These are phyloP conservation scores for Trichocladium antarcticum DNA, from an alignment of 495 filamentous ascomycete genomes.

Conservation along the genomic window DNA sequence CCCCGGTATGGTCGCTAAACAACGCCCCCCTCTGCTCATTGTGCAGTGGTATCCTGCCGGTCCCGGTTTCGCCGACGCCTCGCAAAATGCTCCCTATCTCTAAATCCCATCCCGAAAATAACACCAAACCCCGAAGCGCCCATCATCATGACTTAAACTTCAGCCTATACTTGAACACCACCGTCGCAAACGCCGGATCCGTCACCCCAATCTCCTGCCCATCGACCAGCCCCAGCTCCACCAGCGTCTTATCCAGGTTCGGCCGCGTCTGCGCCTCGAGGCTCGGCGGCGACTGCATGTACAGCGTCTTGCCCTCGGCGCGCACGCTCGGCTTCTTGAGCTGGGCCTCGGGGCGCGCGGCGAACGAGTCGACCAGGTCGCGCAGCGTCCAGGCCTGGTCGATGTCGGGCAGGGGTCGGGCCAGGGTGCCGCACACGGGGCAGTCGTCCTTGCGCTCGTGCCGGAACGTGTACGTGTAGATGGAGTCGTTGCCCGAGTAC, in stretches of 20 bases:
- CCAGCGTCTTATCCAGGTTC: slow-evolving; percentile 65
- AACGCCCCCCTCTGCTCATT: background rate
- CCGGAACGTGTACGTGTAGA: slow-evolving; percentile 95
- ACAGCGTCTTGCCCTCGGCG: slow-evolving; percentile 71
- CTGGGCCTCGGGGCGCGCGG: slow-evolving; percentile 71
- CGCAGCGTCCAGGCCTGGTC: slow-evolving; percentile 62
- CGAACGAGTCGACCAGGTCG: slow-evolving; percentile 77
- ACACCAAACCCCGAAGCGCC: background rate
- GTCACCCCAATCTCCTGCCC: slow-evolving; percentile 59
- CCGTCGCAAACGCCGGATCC: slow-evolving; percentile 65
- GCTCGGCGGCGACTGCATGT: slow-evolving; percentile 72
- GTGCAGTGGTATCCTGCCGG: background rate
- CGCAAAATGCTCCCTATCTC: background rate
- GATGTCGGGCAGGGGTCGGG: slow-evolving; percentile 59
- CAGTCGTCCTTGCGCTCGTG: slow-evolving; percentile 88
- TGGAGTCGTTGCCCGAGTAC: slow-evolving; percentile 89
- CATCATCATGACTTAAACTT: slow-evolving; percentile 26
- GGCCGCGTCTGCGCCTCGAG: slow-evolving; percentile 69
- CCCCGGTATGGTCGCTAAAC: background rate
- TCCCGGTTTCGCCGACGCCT: background rate
- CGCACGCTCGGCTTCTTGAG: slow-evolving; percentile 84
- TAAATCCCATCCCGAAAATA: background rate
- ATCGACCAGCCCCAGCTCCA: slow-evolving; percentile 39
- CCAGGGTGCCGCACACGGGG: slow-evolving; percentile 79
- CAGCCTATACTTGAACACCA: slow-evolving; percentile 59